Conservation (phyloP, 257 asterid species). For the Forsythia suspensa region DNA sequence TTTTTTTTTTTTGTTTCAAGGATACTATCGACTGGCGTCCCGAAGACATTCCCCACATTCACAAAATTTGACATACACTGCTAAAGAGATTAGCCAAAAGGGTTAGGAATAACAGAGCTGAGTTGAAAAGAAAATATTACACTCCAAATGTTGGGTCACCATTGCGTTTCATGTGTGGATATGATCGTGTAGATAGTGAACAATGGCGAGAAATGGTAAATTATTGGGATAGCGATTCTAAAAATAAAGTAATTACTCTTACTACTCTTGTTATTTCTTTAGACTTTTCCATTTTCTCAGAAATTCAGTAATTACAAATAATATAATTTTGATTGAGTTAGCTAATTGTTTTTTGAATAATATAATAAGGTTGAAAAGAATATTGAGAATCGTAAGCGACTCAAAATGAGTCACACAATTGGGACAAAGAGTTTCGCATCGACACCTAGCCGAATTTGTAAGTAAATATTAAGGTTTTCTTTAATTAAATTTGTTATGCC, state of each 20-base stretch:
- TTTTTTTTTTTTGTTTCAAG: too few relatives aligned
- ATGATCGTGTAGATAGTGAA: background rate
- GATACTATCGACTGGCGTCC: background rate
- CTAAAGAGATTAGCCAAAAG: background rate
- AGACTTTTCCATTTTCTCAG: background rate
- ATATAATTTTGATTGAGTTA: too few relatives aligned
- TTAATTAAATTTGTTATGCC: too few relatives aligned
- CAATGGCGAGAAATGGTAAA: background rate
- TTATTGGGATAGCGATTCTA: background rate
- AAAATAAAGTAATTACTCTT: background rate
- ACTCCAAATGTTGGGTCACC: background rate
- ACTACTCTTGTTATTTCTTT: too few relatives aligned
- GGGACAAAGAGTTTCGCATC: background rate
- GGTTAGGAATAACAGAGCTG: background rate
- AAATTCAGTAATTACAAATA: background rate
- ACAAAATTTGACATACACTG: background rate
- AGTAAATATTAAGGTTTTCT: background rate
- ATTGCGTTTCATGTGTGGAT: background rate
- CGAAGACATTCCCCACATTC: background rate
- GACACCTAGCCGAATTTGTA: background rate
- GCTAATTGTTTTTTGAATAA: background rate
- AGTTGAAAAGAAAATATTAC: too few relatives aligned
- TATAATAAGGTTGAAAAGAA: background rate
- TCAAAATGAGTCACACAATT: background rate
- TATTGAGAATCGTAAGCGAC: background rate